phyloP scores from a whole-genome alignment of 495 filamentous ascomycete genomes.

The Cladorrhinum samala region DNA sequence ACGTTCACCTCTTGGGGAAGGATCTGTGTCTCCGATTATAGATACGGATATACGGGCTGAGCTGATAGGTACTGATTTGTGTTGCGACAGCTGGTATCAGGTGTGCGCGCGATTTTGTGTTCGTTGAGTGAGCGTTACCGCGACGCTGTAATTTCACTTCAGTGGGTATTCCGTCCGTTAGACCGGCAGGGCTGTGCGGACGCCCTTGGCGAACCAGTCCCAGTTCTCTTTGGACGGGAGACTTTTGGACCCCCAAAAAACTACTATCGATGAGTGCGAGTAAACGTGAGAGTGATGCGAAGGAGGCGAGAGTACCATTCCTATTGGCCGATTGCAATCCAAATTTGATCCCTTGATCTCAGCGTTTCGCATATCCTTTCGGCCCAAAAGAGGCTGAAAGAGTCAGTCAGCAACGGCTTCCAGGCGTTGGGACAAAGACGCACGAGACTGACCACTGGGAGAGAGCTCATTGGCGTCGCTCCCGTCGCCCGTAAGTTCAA shows the following conservation, averaged over 20 bases:
- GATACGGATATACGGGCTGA: not conserved
- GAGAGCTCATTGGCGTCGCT: not conserved
- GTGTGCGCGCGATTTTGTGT: not conserved
- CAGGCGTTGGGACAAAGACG: not conserved
- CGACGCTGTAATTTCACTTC: conserved; percentile 7
- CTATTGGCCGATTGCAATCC: not conserved
- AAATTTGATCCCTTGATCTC: not conserved
- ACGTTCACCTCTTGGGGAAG: not conserved
- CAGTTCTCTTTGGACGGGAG: not conserved
- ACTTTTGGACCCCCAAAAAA: not conserved
- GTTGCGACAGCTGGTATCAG: conserved; percentile 1
- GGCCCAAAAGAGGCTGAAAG: too few relatives aligned
- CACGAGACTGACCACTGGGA: not conserved
- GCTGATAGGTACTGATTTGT: not conserved
- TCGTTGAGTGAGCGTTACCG: not conserved
- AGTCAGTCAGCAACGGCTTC: not conserved
- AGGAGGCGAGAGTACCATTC: too few relatives aligned
- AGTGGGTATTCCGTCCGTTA: conserved; percentile 1
- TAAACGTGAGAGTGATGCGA: too few relatives aligned
- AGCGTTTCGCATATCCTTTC: too few relatives aligned
- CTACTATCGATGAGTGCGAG: too few relatives aligned
- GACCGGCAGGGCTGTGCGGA: not conserved
- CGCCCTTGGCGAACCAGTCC: too few relatives aligned
- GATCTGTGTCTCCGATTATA: not conserved
- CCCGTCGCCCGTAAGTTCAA: conserved; percentile 4